phyloP scores from a whole-genome alignment of 1,284 basidiomycete genomes.

The Sanghuangporus sanghuang region DNA sequence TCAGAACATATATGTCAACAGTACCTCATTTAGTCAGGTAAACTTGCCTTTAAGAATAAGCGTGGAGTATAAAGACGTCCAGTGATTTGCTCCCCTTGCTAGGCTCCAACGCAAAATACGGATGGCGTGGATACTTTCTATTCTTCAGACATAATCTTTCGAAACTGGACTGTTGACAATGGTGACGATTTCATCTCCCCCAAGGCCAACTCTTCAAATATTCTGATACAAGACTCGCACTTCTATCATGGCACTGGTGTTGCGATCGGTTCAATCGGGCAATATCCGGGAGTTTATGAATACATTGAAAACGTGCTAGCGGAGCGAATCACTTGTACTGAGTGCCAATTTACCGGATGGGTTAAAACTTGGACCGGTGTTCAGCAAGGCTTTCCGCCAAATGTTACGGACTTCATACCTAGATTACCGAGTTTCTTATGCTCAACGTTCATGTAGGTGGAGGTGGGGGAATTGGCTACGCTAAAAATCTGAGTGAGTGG shows the following conservation, averaged over 20 bases:
- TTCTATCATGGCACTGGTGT: conserved; percentile 30
- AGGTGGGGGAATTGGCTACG: neutral
- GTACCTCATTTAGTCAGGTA: conserved; percentile 25
- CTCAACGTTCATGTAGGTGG: neutral
- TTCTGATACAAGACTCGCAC: conserved; percentile 29
- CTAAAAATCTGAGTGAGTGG: neutral
- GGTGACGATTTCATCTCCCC: conserved; percentile 29
- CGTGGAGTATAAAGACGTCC: neutral
- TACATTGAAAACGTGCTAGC: conserved; percentile 30
- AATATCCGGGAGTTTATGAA: conserved; percentile 26
- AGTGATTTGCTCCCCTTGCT: neutral
- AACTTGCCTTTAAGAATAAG: conserved; percentile 17
- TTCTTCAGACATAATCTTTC: conserved; percentile 30
- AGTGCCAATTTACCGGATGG: conserved; percentile 25
- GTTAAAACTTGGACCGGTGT: conserved; percentile 30
- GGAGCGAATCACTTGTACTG: conserved; percentile 22
- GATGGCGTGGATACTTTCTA: conserved; percentile 32
- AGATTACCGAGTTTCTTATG: neutral
- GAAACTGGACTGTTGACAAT: conserved; percentile 28
- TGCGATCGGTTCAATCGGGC: conserved; percentile 29
- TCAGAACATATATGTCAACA: conserved; percentile 31
- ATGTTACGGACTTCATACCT: conserved; percentile 20
- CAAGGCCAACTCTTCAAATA: conserved; percentile 34
- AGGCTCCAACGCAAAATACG: conserved; percentile 29
- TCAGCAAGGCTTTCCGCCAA: conserved; percentile 28